Percentiles rank a stretch among this genome's conserved stretches.
These are phyloP conservation scores for Solanum sejunctum DNA, from an alignment of 257 asterid species.

Conservation along the genomic window DNA sequence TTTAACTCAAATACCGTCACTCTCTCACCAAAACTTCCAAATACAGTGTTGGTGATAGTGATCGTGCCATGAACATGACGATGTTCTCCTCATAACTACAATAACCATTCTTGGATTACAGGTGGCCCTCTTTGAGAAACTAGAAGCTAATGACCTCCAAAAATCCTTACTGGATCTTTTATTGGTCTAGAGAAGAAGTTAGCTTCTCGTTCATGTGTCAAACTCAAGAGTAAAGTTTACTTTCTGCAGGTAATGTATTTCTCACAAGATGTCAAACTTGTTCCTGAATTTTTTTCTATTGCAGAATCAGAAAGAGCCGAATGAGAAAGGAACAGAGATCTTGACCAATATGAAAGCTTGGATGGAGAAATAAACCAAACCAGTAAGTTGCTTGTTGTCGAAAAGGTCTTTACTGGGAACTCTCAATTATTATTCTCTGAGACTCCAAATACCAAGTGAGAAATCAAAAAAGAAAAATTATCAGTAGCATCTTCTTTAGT, in stretches of 20 bases:
- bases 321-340: constrained; percentile 95
- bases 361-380: constrained; percentile 89
- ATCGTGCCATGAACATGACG: not conserved
- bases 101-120: not conserved
- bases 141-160: not conserved
- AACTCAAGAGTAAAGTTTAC: not conserved
- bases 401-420: constrained; percentile 43
- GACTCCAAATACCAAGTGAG: too few species aligned
- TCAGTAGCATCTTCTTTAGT: too few species aligned
- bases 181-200: not conserved
- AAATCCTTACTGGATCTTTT: not conserved
- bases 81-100: not conserved
- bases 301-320: constrained; percentile 87
- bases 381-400: constrained; percentile 65
- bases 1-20: not conserved
- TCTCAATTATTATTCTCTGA: not conserved
- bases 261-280: not conserved
- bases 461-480: too few species aligned
- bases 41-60: not conserved
- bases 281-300: constrained; percentile 4
- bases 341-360: constrained; percentile 87
- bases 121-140: not conserved
- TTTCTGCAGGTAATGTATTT: not conserved
- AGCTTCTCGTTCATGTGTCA: not conserved
- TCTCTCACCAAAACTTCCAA: not conserved